phyloP scores from a whole-genome alignment of 768 basidiomycete genomes.

The Termitomyces sp. region DNA sequence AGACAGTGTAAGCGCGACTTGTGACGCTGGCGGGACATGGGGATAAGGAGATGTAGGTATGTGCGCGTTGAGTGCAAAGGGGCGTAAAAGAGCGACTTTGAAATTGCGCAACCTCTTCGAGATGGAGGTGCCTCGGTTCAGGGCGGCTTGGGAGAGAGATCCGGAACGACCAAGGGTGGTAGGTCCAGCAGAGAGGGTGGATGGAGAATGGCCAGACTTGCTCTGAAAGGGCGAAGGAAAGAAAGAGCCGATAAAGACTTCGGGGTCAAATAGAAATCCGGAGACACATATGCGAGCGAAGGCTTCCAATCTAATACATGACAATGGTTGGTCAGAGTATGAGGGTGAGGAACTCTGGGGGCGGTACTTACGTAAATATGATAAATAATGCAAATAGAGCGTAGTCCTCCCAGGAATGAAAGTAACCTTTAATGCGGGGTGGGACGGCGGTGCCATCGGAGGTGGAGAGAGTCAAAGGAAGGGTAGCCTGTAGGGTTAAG shows the following conservation, averaged over 20 bases:
- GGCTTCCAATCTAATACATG: constrained; percentile 66
- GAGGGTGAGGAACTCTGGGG: not conserved
- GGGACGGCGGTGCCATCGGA: constrained; percentile 36
- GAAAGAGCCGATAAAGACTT: constrained; percentile 49
- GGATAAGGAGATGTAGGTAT: constrained; percentile 25
- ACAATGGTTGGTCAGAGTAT: constrained; percentile 6
- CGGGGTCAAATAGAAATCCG: constrained; percentile 85
- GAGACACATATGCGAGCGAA: constrained; percentile 86
- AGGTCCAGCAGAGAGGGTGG: constrained; percentile 24
- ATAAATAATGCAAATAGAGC: constrained; percentile 81
- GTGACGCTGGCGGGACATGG: constrained; percentile 11
- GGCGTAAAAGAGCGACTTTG: constrained; percentile 45
- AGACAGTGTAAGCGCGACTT: constrained; percentile 25
- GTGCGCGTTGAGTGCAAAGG: constrained; percentile 44
- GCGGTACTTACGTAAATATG: constrained; percentile 70
- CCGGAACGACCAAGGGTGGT: constrained; percentile 19
- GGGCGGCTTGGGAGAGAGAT: constrained; percentile 27
- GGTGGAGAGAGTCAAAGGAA: constrained; percentile 51
- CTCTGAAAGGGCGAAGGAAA: constrained; percentile 36
- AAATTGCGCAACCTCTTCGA: constrained; percentile 42
- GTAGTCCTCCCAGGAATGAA: constrained; percentile 87
- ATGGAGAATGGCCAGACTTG: constrained; percentile 26
- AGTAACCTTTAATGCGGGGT: constrained; percentile 60
- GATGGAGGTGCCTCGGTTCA: constrained; percentile 42
- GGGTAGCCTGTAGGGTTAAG: constrained; percentile 76